Evolutionary conservation across 2,329 filamentous ascomycete genomes (phyloP).

Genomic region (Leptographium radiaticola): DNA sequence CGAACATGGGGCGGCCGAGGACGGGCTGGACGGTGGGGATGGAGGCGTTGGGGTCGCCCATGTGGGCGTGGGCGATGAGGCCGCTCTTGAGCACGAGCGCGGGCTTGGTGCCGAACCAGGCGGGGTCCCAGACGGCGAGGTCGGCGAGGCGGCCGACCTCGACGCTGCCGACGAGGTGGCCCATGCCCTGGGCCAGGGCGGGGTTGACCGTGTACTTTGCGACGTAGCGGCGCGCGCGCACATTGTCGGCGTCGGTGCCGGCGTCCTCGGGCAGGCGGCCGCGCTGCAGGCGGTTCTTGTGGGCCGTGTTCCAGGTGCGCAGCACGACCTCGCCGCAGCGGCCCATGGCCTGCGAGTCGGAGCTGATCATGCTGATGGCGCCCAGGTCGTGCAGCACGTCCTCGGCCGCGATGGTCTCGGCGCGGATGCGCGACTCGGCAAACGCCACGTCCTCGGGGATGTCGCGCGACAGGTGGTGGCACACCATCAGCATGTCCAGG

Average conservation of each 20-base stretch:
- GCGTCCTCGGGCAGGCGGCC: conserved; percentile 61
- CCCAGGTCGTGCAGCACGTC: conserved; percentile 91
- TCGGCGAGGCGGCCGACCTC: conserved; percentile 87
- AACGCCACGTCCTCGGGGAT: conserved; percentile 95
- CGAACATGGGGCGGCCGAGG: conserved; percentile 78
- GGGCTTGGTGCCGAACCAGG: conserved; percentile 81
- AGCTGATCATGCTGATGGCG: conserved; percentile 95
- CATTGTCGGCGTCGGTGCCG: conserved; percentile 73
- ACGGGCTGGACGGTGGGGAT: conserved; percentile 84
- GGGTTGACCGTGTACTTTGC: conserved; percentile 97
- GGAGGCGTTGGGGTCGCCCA: conserved; percentile 74
- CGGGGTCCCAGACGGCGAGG: conserved; percentile 74
- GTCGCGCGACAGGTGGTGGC: conserved; percentile 83
- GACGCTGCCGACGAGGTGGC: conserved; percentile 71
- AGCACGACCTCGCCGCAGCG: conserved; percentile 88
- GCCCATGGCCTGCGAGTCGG: conserved; percentile 93
- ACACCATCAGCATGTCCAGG: conserved; percentile 97
- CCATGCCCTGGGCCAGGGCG: conserved; percentile 80
- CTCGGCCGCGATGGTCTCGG: conserved; percentile 92
- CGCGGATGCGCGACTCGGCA: conserved; percentile 84
- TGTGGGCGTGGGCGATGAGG: conserved; percentile 68
- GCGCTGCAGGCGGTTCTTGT: conserved; percentile 88
- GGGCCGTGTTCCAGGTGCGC: conserved; percentile 91
- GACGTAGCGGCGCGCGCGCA: conserved; percentile 81
- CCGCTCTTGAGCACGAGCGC: conserved; percentile 73